Conservation (phyloP, 2,329 filamentous ascomycete genomes). For the Aspergillus puulaauensis region DNA sequence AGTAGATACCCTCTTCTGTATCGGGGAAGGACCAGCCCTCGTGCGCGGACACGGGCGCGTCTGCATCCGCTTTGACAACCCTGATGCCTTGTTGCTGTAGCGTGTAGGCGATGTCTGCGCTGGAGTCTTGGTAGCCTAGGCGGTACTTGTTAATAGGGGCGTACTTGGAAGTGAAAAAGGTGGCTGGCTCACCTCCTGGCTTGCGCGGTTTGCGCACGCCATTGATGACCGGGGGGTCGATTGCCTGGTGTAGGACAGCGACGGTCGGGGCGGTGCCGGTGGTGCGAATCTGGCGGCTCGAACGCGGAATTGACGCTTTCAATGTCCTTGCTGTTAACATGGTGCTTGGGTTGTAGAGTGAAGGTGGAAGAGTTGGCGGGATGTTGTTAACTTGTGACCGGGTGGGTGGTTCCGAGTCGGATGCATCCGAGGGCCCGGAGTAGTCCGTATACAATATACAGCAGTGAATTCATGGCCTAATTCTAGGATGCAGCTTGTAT, state of each 20-base stretch:
- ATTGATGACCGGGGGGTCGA: conserved; percentile 49
- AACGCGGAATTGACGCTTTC: neutral
- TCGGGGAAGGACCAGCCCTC: conserved; percentile 47
- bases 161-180: too few relatives aligned
- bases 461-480: too few relatives aligned
- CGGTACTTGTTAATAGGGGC: too few relatives aligned
- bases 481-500: too few relatives aligned
- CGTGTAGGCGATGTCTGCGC: conserved; percentile 49
- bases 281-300: neutral
- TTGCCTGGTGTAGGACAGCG: conserved; percentile 49
- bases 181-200: conserved; percentile 40
- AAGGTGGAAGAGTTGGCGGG: too few relatives aligned
- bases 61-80: conserved; percentile 31
- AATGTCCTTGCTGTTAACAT: neutral
- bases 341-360: too few relatives aligned
- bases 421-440: too few relatives aligned
- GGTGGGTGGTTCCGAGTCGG: too few relatives aligned
- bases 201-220: conserved; percentile 52
- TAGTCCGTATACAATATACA: too few relatives aligned
- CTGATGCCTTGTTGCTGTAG: conserved; percentile 32
- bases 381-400: too few relatives aligned
- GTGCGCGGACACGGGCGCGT: conserved; percentile 31
- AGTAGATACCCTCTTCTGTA: conserved; percentile 43
- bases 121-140: conserved; percentile 50
- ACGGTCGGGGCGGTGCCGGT: conserved; percentile 24